A percentile compares a stretch with the other conserved stretches of the same genome.
Conservation (phyloP, 169 alveolate species). For the Miamiensis avidus region DNA sequence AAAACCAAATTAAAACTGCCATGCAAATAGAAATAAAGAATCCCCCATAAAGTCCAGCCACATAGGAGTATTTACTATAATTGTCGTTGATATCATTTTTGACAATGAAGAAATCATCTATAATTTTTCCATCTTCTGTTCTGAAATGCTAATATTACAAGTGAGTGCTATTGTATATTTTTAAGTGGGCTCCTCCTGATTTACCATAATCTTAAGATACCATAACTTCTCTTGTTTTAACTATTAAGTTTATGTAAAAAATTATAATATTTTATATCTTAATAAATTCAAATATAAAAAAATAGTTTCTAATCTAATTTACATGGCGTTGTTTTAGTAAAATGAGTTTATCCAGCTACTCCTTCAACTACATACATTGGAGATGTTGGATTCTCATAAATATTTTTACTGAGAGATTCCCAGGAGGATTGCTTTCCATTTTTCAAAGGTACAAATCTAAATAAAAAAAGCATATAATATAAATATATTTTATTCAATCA, state of each 20-base stretch:
- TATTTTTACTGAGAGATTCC: neutral
- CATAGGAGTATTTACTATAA: no score
- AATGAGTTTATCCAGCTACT: neutral
- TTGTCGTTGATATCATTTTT: no score
- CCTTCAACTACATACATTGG: neutral
- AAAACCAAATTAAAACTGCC: no score
- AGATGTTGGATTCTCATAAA: neutral
- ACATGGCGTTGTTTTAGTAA: neutral
- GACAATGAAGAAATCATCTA: neutral
- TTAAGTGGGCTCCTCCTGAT: neutral
- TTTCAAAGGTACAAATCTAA: neutral
- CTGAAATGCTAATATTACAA: neutral
- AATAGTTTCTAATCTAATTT: no score
- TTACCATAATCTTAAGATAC: neutral
- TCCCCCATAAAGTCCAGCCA: no score
- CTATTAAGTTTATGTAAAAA: neutral
- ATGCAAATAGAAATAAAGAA: no score
- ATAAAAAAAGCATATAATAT: no score
- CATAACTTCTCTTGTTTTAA: neutral
- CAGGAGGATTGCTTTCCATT: neutral
- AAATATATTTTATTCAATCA: no score
- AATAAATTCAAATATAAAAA: no score
- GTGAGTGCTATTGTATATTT: neutral
- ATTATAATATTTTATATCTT: no score
- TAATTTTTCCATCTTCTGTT: neutral